These are phyloP conservation scores for Fusarium sp. DNA, from an alignment of 2,329 filamentous ascomycete genomes.

Conservation along the genomic window DNA sequence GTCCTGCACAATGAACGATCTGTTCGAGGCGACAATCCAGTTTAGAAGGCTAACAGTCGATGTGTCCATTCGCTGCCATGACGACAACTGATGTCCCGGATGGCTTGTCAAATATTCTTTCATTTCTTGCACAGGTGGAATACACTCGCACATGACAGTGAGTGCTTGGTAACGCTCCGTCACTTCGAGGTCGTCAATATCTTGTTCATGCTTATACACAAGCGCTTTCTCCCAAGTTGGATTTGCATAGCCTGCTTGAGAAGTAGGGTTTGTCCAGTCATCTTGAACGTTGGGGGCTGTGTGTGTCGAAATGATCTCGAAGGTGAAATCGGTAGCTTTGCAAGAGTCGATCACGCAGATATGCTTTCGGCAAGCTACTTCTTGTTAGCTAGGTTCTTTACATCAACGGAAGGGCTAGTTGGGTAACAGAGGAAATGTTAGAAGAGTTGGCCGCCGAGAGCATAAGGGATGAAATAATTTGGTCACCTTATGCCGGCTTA, in stretches of 20 bases:
- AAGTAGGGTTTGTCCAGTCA: background rate
- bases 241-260: background rate
- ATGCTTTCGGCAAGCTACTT: conserved; percentile 32
- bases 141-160: conserved; percentile 62
- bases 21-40: conserved; percentile 92
- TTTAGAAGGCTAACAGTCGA: conserved; percentile 76
- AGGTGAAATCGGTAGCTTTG: conserved; percentile 5
- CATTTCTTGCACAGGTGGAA: conserved; percentile 72
- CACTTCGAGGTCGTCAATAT: conserved; percentile 39
- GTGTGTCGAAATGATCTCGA: conserved; percentile 26
- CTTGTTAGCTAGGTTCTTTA: conserved; percentile 1
- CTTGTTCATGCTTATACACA: conserved; percentile 41
- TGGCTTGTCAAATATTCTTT: conserved; percentile 57
- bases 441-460: background rate
- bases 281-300: background rate
- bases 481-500: too few species aligned
- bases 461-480: background rate
- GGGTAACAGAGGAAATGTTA: background rate
- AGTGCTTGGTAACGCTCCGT: conserved; percentile 43
- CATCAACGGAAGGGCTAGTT: background rate
- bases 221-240: conserved; percentile 29
- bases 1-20: conserved; percentile 85
- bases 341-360: conserved; percentile 31
- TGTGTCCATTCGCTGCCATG: conserved; percentile 67
- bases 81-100: conserved; percentile 55